A percentile compares a stretch with the other conserved stretches of the same genome.
phyloP scores from a whole-genome alignment of 148 eudicot species.

The Drosera capensis region DNA sequence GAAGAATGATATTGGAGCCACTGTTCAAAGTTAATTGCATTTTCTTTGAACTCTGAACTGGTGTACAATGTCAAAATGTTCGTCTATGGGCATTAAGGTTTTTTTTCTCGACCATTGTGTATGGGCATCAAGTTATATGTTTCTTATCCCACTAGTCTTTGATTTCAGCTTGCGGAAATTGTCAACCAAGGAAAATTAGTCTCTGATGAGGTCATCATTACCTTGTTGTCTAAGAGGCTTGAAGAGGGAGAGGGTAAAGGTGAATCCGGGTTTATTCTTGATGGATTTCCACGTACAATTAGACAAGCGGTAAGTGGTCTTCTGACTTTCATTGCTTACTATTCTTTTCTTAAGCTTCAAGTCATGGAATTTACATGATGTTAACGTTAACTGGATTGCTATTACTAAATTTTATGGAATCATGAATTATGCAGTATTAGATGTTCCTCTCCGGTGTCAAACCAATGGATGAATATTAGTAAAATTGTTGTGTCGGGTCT shows the following conservation, averaged over 20 bases:
- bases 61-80: too few relatives aligned
- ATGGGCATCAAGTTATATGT: not conserved
- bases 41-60: too few relatives aligned
- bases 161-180: conserved; percentile 68
- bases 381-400: not conserved
- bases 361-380: not conserved
- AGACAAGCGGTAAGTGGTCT: conserved; percentile 75
- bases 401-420: too few relatives aligned
- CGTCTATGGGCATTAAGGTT: too few relatives aligned
- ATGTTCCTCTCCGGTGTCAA: too few relatives aligned
- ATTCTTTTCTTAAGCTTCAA: not conserved
- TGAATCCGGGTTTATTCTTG: conserved; percentile 92
- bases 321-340: not conserved
- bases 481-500: not conserved
- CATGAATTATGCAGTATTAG: too few relatives aligned
- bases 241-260: conserved; percentile 81
- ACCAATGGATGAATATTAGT: too few relatives aligned
- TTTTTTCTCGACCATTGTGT: too few relatives aligned
- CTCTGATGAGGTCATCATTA: conserved; percentile 83
- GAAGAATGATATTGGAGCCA: too few relatives aligned
- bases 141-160: conserved; percentile 4
- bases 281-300: conserved; percentile 96
- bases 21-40: too few relatives aligned
- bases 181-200: conserved; percentile 95
- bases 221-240: conserved; percentile 79